Conservation (phyloP, 2,329 filamentous ascomycete genomes). For the Clarireedia paspali region DNA sequence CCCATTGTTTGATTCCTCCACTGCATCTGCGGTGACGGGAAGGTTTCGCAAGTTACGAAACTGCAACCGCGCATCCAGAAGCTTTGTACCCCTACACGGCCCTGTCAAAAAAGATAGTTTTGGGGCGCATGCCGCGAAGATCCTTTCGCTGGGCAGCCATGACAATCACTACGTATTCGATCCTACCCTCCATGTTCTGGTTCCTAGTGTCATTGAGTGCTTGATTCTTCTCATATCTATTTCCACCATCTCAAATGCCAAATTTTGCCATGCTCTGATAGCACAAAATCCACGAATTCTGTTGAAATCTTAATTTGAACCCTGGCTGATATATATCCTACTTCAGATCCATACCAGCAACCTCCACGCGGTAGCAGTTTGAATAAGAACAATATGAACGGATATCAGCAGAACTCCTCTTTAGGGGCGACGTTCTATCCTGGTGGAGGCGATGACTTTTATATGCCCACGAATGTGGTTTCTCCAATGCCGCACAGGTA, state of each 20-base stretch:
- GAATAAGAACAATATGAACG: constrained; percentile 10
- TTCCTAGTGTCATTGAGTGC: neutral
- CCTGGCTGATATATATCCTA: neutral
- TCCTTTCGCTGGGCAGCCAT: neutral
- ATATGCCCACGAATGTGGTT: constrained; percentile 52
- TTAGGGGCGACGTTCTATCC: constrained; percentile 60
- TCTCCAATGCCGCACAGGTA: constrained; percentile 65
- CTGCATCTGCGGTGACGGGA: neutral
- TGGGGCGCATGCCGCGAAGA: neutral
- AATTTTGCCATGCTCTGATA: neutral
- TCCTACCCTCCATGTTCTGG: neutral
- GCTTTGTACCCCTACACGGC: neutral
- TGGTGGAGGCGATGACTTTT: constrained; percentile 60
- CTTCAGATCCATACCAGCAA: constrained; percentile 1
- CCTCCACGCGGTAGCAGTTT: constrained; percentile 3
- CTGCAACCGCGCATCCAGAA: too few relatives aligned
- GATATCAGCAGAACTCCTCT: constrained; percentile 22
- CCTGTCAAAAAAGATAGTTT: neutral
- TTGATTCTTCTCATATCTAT: neutral
- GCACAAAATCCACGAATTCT: neutral
- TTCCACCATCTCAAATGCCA: neutral
- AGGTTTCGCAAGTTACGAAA: too few relatives aligned
- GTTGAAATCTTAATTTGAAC: neutral
- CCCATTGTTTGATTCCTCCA: neutral
- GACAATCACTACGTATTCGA: neutral